Evolutionary conservation across 345 rosid genomes (phyloP).

Genomic region (Anastatica hierochuntica): DNA sequence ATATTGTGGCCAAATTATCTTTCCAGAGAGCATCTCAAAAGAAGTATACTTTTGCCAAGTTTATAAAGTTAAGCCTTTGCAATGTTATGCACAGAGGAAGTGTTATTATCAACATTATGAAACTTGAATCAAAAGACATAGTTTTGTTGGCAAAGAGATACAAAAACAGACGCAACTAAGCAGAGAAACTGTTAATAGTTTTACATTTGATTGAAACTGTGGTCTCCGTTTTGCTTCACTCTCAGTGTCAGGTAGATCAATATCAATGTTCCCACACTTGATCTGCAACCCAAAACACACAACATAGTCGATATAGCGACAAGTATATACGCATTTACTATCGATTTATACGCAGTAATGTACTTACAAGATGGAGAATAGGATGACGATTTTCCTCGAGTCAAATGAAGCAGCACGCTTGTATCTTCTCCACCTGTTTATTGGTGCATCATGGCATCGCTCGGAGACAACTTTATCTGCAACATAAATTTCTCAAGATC

Average conservation of each 20-base stretch:
- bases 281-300: slow-evolving; percentile 38
- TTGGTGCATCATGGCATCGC: slow-evolving; percentile 52
- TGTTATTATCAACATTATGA: slow-evolving; percentile 21
- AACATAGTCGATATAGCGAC: too few relatives aligned
- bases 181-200: slow-evolving; percentile 1
- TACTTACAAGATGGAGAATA: slow-evolving; percentile 79
- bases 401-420: slow-evolving; percentile 80
- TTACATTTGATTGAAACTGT: slow-evolving; percentile 38
- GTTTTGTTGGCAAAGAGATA: not conserved
- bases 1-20: too few relatives aligned
- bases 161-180: slow-evolving; percentile 9
- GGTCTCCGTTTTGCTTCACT: slow-evolving; percentile 52
- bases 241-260: slow-evolving; percentile 77
- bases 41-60: too few relatives aligned
- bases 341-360: not conserved
- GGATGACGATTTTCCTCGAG: slow-evolving; percentile 73
- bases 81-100: slow-evolving; percentile 8
- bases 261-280: slow-evolving; percentile 78
- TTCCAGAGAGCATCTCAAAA: too few relatives aligned
- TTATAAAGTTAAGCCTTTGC: slow-evolving; percentile 5
- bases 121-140: slow-evolving; percentile 10
- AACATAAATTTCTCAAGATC: not conserved
- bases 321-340: not conserved
- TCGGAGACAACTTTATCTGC: slow-evolving; percentile 56
- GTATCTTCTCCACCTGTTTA: slow-evolving; percentile 79